Conservation (phyloP, 805 yeast genomes). For the Candida nonsorbophila region DNA sequence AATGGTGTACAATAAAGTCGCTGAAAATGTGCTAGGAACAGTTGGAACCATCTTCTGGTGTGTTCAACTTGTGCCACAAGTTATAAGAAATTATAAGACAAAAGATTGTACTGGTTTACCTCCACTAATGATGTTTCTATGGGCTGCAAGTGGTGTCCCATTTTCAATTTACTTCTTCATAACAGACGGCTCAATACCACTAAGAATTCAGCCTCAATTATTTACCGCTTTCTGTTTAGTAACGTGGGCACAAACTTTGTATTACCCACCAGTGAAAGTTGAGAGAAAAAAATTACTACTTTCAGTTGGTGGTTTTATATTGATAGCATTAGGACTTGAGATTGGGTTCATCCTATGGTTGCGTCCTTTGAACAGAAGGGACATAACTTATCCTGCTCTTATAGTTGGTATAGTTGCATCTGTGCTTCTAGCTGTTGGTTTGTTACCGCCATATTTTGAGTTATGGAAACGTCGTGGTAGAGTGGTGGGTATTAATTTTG, state of each 20-base stretch:
- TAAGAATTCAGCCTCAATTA: constrained; percentile 83
- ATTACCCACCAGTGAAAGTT: constrained; percentile 62
- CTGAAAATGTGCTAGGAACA: constrained; percentile 76
- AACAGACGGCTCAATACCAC: constrained; percentile 65
- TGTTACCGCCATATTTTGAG: constrained; percentile 87
- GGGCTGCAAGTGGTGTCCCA: constrained; percentile 76
- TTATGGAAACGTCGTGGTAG: constrained; percentile 72
- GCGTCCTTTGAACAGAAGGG: constrained; percentile 43
- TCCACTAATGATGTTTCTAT: constrained; percentile 78
- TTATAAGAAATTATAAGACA: constrained; percentile 62
- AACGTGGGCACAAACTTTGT: constrained; percentile 57
- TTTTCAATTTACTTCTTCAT: constrained; percentile 80
- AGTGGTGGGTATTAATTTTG: constrained; percentile 85
- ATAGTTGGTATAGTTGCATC: constrained; percentile 81
- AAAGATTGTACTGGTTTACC: constrained; percentile 87
- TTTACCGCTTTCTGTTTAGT: constrained; percentile 66
- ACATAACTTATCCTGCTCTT: constrained; percentile 72
- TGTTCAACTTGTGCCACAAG: constrained; percentile 83
- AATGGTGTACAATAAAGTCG: constrained; percentile 24
- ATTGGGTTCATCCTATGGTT: constrained; percentile 69
- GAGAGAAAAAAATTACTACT: constrained; percentile 28
- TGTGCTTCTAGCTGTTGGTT: constrained; percentile 66
- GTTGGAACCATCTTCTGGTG: constrained; percentile 93
- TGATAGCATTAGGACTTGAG: constrained; percentile 54
- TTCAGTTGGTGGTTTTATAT: constrained; percentile 31